Conservation (phyloP, 1,139 yeast species). For the Petasospora rhodanensis region DNA sequence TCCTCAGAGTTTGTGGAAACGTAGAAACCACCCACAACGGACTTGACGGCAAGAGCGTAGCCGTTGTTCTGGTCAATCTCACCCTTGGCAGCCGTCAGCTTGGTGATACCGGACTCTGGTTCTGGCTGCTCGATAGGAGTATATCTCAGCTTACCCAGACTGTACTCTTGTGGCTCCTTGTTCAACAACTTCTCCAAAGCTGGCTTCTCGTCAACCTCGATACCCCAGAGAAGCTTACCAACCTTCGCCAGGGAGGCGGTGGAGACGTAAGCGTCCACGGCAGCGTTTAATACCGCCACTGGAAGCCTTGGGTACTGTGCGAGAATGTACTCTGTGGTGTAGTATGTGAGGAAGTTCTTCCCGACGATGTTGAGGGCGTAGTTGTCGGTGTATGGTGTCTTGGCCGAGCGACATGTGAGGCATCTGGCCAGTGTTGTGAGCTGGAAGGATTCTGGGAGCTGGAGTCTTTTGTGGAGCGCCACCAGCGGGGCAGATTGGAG, state of each 20-base stretch:
- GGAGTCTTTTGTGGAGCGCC: constrained; percentile 77
- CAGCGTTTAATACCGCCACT: constrained; percentile 65
- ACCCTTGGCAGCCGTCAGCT: constrained; percentile 26
- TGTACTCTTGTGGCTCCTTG: constrained; percentile 60
- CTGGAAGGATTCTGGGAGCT: constrained; percentile 51
- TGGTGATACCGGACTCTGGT: constrained; percentile 40
- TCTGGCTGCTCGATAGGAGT: constrained; percentile 22
- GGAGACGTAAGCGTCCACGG: constrained; percentile 71
- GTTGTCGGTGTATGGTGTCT: constrained; percentile 60
- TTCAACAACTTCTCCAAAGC: constrained; percentile 65
- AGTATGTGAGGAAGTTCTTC: constrained; percentile 67
- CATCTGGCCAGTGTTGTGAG: constrained; percentile 76
- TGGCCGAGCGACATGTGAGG: constrained; percentile 48
- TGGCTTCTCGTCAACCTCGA: constrained; percentile 65
- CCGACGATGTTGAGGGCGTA: constrained; percentile 81
- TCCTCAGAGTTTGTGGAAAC: constrained; percentile 58
- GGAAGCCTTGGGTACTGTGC: constrained; percentile 88
- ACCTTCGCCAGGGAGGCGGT: constrained; percentile 56
- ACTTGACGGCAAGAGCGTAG: constrained; percentile 55
- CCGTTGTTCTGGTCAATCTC: constrained; percentile 30
- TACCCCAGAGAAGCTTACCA: constrained; percentile 77
- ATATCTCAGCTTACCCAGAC: constrained; percentile 63
- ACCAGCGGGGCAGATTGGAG: constrained; percentile 60
- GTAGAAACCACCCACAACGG: constrained; percentile 70
- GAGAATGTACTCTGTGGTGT: constrained; percentile 69